Conservation (phyloP, 768 basidiomycete genomes). For the Phaeotremella fagi region DNA sequence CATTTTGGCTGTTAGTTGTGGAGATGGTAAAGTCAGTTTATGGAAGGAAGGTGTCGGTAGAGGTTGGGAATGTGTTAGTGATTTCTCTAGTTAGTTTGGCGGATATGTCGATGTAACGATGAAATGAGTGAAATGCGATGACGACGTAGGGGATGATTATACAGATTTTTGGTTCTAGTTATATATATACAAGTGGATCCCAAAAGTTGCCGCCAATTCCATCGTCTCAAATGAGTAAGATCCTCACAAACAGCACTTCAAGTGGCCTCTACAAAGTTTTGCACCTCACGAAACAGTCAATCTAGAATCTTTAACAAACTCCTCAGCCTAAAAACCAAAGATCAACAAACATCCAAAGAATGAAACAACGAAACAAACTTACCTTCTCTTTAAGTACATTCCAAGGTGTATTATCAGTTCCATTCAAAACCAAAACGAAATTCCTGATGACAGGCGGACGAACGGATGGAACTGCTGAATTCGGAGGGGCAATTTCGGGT, state of each 20-base stretch:
- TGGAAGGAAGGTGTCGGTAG: conserved; percentile 98
- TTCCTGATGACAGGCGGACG: conserved; percentile 6
- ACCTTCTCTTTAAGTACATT: conserved; percentile 19
- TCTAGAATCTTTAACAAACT: too few relatives aligned
- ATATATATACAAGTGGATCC: too few relatives aligned
- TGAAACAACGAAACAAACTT: too few relatives aligned
- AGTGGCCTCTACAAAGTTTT: too few relatives aligned
- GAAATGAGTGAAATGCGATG: background rate
- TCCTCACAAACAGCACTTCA: too few relatives aligned
- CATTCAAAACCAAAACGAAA: conserved; percentile 34
- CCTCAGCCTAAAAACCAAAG: conserved; percentile 7
- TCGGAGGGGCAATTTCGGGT: conserved; percentile 1
- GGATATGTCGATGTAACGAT: background rate
- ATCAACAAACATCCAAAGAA: background rate
- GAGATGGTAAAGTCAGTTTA: conserved; percentile 93
- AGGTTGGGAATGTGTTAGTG: conserved; percentile 94
- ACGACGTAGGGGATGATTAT: too few relatives aligned
- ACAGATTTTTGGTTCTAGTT: too few relatives aligned
- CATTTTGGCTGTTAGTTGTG: conserved; percentile 90
- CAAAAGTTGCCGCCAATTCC: too few relatives aligned
- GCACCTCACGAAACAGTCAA: too few relatives aligned
- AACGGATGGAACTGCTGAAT: conserved; percentile 13
- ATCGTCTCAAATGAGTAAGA: too few relatives aligned
- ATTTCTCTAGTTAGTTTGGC: conserved; percentile 69
- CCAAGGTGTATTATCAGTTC: conserved; percentile 20